Evolutionary conservation across 306 rosid species (phyloP).

Genomic region (Vigna reflexopilosa): DNA sequence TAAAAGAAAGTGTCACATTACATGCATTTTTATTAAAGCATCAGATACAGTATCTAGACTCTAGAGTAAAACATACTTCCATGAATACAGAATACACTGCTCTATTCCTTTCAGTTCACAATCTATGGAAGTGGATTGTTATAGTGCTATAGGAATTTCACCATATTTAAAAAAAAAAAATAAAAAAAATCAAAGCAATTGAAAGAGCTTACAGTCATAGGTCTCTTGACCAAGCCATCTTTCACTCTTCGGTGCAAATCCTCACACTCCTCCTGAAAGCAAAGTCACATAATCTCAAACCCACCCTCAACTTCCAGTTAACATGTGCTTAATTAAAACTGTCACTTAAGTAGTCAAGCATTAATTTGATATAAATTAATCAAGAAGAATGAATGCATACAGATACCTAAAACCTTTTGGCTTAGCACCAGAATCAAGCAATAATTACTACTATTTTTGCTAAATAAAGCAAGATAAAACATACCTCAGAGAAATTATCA

Average conservation of each 20-base stretch:
- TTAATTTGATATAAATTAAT: constrained; percentile 13
- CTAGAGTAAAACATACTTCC: constrained; percentile 17
- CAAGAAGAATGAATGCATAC: constrained; percentile 7
- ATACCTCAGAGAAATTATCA: constrained; percentile 76
- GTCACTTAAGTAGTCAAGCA: background rate
- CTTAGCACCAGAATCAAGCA: background rate
- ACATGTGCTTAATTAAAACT: constrained; percentile 13
- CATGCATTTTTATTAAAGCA: constrained; percentile 39
- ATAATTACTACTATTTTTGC: background rate
- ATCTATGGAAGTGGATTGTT: constrained; percentile 24
- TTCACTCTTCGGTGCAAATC: constrained; percentile 74
- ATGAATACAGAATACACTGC: constrained; percentile 17
- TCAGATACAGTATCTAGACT: constrained; percentile 1
- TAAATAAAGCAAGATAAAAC: constrained; percentile 27
- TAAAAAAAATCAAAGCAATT: constrained; percentile 9
- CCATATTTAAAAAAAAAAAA: constrained; percentile 8
- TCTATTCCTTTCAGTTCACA: constrained; percentile 37
- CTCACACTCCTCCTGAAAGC: constrained; percentile 82
- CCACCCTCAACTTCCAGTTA: constrained; percentile 29
- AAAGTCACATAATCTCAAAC: constrained; percentile 37
- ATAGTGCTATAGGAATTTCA: constrained; percentile 34
- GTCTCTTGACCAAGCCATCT: constrained; percentile 67
- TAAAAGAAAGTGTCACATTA: constrained; percentile 29
- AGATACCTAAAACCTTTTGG: constrained; percentile 10
- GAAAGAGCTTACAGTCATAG: constrained; percentile 64